These are phyloP conservation scores for Botryotinia globosa DNA, from an alignment of 2,329 filamentous ascomycete species.

Conservation along the genomic window DNA sequence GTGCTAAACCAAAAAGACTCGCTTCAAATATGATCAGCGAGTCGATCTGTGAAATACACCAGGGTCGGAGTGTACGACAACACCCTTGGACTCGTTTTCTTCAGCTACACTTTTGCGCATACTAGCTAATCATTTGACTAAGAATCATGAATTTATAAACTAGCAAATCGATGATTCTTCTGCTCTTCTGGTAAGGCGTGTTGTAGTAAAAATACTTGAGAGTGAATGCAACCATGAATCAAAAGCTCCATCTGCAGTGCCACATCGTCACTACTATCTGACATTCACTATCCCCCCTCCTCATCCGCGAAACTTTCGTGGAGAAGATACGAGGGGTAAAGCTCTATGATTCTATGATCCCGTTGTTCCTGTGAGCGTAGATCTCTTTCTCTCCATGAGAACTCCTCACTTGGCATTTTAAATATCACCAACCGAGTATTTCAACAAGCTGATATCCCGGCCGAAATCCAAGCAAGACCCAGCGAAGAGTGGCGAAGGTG, in stretches of 20 bases:
- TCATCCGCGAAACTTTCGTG: no score
- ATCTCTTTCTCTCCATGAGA: no score
- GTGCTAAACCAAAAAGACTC: no score
- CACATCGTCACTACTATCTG: rapidly evolving
- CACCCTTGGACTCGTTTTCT: neutral
- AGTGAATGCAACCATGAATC: neutral
- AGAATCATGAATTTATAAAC: neutral
- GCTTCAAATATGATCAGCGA: neutral
- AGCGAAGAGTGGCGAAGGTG: no score
- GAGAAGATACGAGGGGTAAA: neutral
- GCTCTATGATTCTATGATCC: neutral
- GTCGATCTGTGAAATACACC: rapidly evolving
- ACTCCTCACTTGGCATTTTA: rapidly evolving
- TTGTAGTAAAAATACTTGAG: neutral
- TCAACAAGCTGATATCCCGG: no score
- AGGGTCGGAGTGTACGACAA: neutral
- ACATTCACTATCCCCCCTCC: no score
- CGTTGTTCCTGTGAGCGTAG: no score
- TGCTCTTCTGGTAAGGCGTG: rapidly evolving
- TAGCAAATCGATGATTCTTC: rapidly evolving
- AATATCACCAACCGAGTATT: no score
- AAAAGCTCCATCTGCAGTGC: no score
- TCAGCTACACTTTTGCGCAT: neutral
- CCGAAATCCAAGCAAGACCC: no score
- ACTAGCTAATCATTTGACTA: neutral